phyloP scores from a whole-genome alignment of 2,329 filamentous ascomycete genomes.

The Diplocarpon rosae region DNA sequence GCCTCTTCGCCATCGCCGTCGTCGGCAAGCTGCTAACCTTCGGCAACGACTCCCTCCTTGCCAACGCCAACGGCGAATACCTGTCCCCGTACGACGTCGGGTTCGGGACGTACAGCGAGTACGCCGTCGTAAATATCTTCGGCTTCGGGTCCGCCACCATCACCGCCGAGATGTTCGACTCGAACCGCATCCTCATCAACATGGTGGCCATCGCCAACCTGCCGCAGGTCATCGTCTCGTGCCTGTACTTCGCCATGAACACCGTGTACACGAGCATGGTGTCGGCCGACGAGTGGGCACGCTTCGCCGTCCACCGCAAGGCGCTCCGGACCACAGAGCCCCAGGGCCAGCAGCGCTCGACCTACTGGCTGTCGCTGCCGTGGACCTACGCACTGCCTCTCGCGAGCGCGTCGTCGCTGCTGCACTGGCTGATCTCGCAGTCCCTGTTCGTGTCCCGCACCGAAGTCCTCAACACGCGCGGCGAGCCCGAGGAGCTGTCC shows the following conservation, averaged over 20 bases:
- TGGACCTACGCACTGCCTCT: constrained; percentile 34
- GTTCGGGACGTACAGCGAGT: constrained; percentile 12
- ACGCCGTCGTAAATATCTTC: constrained; percentile 6
- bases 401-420: constrained; percentile 25
- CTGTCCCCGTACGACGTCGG: constrained; percentile 4
- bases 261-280: constrained; percentile 36
- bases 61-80: background rate
- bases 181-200: constrained; percentile 7
- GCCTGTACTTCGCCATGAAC: constrained; percentile 37
- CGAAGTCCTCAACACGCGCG: constrained; percentile 6
- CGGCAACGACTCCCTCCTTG: constrained; percentile 4
- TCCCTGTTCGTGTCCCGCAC: constrained; percentile 34
- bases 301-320: constrained; percentile 29
- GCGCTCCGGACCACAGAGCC: constrained; percentile 34
- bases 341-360: constrained; percentile 31
- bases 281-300: constrained; percentile 35
- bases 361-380: constrained; percentile 36
- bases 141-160: background rate
- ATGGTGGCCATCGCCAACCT: constrained; percentile 33
- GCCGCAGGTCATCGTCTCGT: constrained; percentile 36
- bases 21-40: background rate
- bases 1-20: background rate
- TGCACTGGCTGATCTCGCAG: constrained; percentile 41
- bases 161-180: constrained; percentile 2
- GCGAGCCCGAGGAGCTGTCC: constrained; percentile 1